Evolutionary conservation across 768 basidiomycete species (phyloP).

Genomic region (Lactarius evosmus): DNA sequence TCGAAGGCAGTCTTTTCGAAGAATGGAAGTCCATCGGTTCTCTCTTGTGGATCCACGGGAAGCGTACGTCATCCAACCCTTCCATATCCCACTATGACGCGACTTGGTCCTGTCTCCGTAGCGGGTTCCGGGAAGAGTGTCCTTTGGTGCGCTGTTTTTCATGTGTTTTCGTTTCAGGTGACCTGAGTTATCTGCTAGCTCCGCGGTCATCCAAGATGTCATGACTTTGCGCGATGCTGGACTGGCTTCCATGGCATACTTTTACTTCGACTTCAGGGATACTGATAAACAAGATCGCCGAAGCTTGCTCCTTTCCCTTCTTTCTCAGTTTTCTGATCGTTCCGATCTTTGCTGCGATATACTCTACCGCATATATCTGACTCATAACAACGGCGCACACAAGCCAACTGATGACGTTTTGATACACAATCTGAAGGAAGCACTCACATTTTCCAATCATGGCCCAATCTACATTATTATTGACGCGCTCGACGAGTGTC

Average conservation of each 20-base stretch:
- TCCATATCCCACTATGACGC: neutral
- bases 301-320: neutral
- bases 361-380: neutral
- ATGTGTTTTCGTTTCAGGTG: too few relatives aligned
- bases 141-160: neutral
- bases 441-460: neutral
- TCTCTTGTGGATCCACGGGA: neutral
- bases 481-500: constrained; percentile 7
- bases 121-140: neutral
- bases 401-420: neutral
- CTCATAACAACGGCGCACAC: neutral
- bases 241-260: neutral
- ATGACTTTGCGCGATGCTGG: neutral
- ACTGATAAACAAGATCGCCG: neutral
- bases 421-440: neutral
- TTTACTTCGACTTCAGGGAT: neutral
- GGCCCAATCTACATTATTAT: neutral
- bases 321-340: neutral
- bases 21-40: neutral
- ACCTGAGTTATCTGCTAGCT: neutral
- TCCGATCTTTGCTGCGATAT: neutral
- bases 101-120: neutral
- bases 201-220: neutral
- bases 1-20: neutral
- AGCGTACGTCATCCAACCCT: neutral